Percentiles rank a stretch among this genome's conserved stretches.
phyloP scores from a whole-genome alignment of 805 yeast genomes.

The Yarrowia divulgata region DNA sequence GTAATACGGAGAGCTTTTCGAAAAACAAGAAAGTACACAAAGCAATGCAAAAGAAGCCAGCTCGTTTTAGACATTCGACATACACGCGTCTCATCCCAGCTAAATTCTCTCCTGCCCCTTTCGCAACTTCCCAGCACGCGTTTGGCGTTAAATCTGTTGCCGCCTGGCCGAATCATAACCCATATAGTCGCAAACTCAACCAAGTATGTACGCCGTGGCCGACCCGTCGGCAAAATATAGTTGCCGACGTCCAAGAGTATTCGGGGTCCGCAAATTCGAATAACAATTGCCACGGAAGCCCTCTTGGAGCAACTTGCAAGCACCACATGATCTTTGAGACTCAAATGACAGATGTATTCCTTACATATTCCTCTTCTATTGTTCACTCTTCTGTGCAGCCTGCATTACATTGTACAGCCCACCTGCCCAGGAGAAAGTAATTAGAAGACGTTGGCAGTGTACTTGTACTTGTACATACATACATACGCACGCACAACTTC shows the following conservation, averaged over 20 bases:
- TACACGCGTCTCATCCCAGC: conserved; percentile 21
- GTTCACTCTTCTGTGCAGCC: conserved; percentile 1
- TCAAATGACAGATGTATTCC: no score
- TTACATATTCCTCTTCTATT: not conserved
- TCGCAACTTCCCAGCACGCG: conserved; percentile 20
- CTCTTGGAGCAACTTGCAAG: no score
- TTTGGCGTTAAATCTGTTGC: conserved; percentile 22
- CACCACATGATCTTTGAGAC: no score
- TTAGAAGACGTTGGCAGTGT: conserved; percentile 12
- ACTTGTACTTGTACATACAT: no score
- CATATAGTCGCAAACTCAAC: not conserved
- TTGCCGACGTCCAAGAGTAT: no score
- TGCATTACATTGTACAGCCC: conserved; percentile 10
- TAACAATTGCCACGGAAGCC: no score
- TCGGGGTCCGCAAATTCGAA: no score
- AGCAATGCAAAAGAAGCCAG: not conserved
- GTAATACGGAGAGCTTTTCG: conserved; percentile 5
- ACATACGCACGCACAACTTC: no score
- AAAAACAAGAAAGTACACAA: not conserved
- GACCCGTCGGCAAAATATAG: not conserved
- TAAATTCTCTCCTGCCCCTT: conserved; percentile 24
- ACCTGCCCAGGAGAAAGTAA: not conserved
- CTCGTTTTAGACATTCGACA: conserved; percentile 3
- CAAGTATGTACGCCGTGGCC: not conserved
- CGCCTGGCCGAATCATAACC: conserved; percentile 3